These are phyloP conservation scores for Ogataea nitratoaversa DNA, from an alignment of 805 yeast species.

Conservation along the genomic window DNA sequence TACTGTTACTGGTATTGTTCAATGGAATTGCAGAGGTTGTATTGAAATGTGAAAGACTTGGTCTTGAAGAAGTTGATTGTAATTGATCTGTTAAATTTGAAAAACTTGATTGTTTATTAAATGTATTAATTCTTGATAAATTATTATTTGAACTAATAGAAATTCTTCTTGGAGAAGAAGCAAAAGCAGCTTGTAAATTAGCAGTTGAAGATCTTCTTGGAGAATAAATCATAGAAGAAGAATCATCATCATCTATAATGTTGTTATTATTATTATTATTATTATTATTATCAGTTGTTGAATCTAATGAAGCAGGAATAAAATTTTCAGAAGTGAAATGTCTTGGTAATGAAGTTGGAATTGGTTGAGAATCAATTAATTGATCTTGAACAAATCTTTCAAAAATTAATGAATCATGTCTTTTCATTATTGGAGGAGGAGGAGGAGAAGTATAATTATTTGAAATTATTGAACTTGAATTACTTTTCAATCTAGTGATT, in stretches of 20 bases:
- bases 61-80: constrained; percentile 11
- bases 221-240: constrained; percentile 36
- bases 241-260: background rate
- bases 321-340: constrained; percentile 45
- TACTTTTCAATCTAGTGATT: background rate
- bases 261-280: constrained; percentile 32
- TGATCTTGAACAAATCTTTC: constrained; percentile 68
- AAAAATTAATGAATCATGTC: constrained; percentile 48
- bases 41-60: constrained; percentile 6
- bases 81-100: constrained; percentile 27
- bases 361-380: constrained; percentile 27
- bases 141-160: constrained; percentile 17
- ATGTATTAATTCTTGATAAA: constrained; percentile 16
- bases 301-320: constrained; percentile 54
- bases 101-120: constrained; percentile 16
- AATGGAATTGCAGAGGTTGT: constrained; percentile 9
- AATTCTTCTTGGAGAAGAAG: constrained; percentile 17
- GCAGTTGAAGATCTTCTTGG: constrained; percentile 51
- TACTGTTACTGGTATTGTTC: background rate
- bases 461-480: background rate
- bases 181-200: constrained; percentile 38
- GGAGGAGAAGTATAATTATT: background rate
- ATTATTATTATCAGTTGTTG: constrained; percentile 19
- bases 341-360: constrained; percentile 30
- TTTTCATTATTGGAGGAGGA: constrained; percentile 7